phyloP scores from a whole-genome alignment of 2,329 filamentous ascomycete genomes.

The Dryadomyces quercus-mongolicae region DNA sequence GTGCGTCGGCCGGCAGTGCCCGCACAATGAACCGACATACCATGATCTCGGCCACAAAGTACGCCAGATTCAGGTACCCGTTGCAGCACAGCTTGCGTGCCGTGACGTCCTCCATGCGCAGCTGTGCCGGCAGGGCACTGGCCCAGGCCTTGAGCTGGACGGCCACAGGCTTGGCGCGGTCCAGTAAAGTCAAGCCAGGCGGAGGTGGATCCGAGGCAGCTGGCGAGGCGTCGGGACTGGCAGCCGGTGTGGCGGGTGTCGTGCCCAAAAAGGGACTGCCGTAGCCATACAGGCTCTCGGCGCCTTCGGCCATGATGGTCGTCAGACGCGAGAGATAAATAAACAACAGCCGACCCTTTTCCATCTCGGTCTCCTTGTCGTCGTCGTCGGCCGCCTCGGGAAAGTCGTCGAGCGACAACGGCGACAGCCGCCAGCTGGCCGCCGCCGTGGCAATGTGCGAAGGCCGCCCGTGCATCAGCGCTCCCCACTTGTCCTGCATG shows the following conservation, averaged over 20 bases:
- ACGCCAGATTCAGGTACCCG: slow-evolving; percentile 36
- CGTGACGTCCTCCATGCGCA: slow-evolving; percentile 15
- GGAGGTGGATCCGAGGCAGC: neutral
- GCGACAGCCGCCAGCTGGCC: slow-evolving; percentile 37
- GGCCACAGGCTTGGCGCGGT: slow-evolving; percentile 16
- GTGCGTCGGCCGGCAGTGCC: neutral
- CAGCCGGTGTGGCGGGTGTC: no score
- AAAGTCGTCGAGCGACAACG: slow-evolving; percentile 23
- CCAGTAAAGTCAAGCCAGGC: slow-evolving; percentile 7
- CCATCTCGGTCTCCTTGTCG: slow-evolving; percentile 27
- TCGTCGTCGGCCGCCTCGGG: slow-evolving; percentile 23
- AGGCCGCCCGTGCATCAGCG: slow-evolving; percentile 60
- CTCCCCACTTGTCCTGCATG: slow-evolving; percentile 86
- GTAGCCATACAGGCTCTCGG: slow-evolving; percentile 33
- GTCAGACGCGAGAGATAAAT: slow-evolving; percentile 37
- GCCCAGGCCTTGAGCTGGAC: slow-evolving; percentile 15
- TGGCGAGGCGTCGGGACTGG: neutral
- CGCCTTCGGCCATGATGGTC: slow-evolving; percentile 36
- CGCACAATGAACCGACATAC: slow-evolving; percentile 37
- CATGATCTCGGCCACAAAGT: slow-evolving; percentile 37
- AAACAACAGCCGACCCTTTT: slow-evolving; percentile 35
- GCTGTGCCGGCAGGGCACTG: slow-evolving; percentile 10
- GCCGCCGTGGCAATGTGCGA: slow-evolving; percentile 10
- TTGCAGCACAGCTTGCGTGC: slow-evolving; percentile 19
- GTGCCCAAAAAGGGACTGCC: neutral